Base-by-base conservation (phyloP, 345 rosid genomes). In the Populus euphratica region DNA sequence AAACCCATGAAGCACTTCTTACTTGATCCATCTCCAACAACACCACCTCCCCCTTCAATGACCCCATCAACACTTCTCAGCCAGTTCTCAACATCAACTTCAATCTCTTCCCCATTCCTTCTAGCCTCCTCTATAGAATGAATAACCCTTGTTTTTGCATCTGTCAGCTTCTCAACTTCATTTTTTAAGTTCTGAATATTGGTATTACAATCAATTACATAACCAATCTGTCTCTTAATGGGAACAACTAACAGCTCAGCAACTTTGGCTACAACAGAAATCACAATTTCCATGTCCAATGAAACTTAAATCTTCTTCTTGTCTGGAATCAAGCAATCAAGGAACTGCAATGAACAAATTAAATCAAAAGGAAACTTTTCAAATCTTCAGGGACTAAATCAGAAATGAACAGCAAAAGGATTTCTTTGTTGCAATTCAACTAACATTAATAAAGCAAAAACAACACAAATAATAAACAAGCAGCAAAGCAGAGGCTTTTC, bases 41-140 rank as follows among this genome's bases (percentile, higher is more conserved):
- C 14, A 14, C 27, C 25, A 0, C 41, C 36, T 7, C 73, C 73
- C 10, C 21, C 52, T 16, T 38, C 31, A 38, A 25, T 69, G 36
- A 44, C 39, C 9, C 17, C 39, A 8, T 69, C 14, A 5, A 31
- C 79, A 7, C 41, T 31, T 41, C 8, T 1, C 43, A 77, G 36
- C 79, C 74, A 77, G 5, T 25, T 59, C 6, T 5, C 4, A 16
- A 39, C 79, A 10, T 16, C 12, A 2, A 8, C 16, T 39, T 77
- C 74, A 44, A 69, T 77, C 25, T 54, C 59, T 11, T 77, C 61
- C 13, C 74, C 74, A 0, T 31, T 59, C 3, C 25, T 69, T 43
- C 29, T 69, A 21, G 73, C 79, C 23, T 69, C 79, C 4, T 66
- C 50, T 44, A 68, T 50, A 8, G 14, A 33, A 6, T 68, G 64